phyloP scores from a whole-genome alignment of 202 grass and related monocot species.

The Brachypodium distachyon region DNA sequence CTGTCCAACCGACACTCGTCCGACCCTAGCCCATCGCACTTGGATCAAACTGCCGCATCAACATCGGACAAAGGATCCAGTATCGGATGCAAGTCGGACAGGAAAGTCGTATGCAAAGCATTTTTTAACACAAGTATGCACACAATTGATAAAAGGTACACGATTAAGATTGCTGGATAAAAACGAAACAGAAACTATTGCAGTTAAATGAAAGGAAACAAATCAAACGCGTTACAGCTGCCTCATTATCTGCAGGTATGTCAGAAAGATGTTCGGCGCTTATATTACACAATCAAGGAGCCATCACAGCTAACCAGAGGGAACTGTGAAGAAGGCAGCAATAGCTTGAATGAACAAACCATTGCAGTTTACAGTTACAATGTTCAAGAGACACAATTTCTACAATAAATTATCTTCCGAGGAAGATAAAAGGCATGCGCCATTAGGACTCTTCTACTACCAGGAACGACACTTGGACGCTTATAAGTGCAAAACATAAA shows the following conservation, averaged over 20 bases:
- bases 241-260: not conserved
- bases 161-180: not conserved
- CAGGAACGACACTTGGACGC: not conserved
- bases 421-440: not conserved
- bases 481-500: too few species aligned
- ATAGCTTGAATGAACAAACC: not conserved
- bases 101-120: too few species aligned
- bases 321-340: not conserved
- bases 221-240: not conserved
- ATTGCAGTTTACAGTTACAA: not conserved
- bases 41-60: too few species aligned
- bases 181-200: not conserved
- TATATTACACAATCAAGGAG: not conserved
- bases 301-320: not conserved
- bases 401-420: not conserved
- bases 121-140: not conserved
- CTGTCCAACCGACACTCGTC: too few species aligned
- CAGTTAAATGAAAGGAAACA: not conserved
- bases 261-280: not conserved
- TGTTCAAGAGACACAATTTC: not conserved
- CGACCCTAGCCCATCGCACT: too few species aligned
- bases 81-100: too few species aligned
- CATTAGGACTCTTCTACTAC: not conserved
- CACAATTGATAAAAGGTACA: not conserved
- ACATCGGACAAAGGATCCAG: too few species aligned